Evolutionary conservation across 805 yeast genomes (phyloP), one percentile per base, ranked within the genome.

Genomic region (Starmerella potacharoeniae): DNA sequence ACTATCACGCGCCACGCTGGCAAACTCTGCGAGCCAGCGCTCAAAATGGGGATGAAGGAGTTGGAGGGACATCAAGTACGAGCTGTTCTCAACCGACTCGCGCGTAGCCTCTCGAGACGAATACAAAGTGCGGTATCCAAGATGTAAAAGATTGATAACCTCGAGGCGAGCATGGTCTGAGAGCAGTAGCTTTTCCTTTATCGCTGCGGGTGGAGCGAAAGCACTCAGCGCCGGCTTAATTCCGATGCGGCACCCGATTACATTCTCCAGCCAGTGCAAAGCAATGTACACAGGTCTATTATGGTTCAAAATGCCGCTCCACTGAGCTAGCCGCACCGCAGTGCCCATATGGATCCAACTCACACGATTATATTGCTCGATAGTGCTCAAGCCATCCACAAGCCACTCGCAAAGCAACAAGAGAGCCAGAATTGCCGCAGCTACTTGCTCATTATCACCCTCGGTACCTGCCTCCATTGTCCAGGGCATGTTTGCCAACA

Each of bases 291-390:
- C 79, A 61, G 83, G 77, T 9, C 89, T 75, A 56, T 85, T 80
- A 17, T 80, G 77, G 45, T 85, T 86, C 72, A 87, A 79, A 62
- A 88, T 78, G 4, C 87, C 87, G 79, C 84, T 81, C 66, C 85
- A 93, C 66, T 87, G 95, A 3, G 95, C 93, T 43, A 90, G 70
- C 55, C 97, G 74, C 1, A 87, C 84, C 0, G 95, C 90, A 1
- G 86, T 81, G 2, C 97, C 96, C 49, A 87, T 82, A 57, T 88
- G 77, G 93, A 89, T 85, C 91, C 95, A 90, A 0, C 95, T 84
- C 89, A 88, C 85, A 41, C 95, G 75, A 66, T 56, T 56, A 40
- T 57, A 52, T 14, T 43, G 52, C 9, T 56, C 59, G 22, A 55
- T 41, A 1, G 48, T 17, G 16, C 28, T 22, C 13, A 9, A 22